Percentiles rank a stretch among this genome's conserved stretches.
Evolutionary conservation across 108 stramenopile genomes (phyloP).

Genomic region (Nitzschia inconspicua): DNA sequence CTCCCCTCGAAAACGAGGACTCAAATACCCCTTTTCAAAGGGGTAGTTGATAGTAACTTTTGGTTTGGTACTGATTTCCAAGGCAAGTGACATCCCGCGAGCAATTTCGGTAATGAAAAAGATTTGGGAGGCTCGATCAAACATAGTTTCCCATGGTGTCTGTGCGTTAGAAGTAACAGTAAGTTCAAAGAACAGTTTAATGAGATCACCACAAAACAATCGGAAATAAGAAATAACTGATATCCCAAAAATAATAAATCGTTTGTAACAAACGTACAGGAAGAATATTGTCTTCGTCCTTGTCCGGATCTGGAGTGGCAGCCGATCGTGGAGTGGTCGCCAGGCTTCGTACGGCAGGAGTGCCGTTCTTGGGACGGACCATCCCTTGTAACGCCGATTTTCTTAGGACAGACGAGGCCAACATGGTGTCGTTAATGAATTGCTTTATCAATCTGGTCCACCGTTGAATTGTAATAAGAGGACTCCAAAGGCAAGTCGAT

Average conservation of each 20-base stretch:
- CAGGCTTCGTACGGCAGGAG: constrained; percentile 9
- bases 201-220: background rate
- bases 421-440: background rate
- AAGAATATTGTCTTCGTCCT: constrained; percentile 40
- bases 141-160: constrained; percentile 81
- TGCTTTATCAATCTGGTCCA: background rate
- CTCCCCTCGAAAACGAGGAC: constrained; percentile 98
- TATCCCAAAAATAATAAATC: background rate
- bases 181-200: background rate
- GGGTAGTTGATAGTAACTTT: constrained; percentile 99
- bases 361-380: background rate
- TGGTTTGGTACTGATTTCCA: constrained; percentile 80
- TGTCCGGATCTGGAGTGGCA: constrained; percentile 19
- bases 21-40: constrained; percentile 94
- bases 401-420: background rate
- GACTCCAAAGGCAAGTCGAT: too few species aligned
- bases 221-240: background rate
- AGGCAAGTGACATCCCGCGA: constrained; percentile 75
- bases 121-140: constrained; percentile 81
- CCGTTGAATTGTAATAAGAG: too few species aligned
- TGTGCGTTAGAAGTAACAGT: constrained; percentile 9
- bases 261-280: constrained; percentile 24
- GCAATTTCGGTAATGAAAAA: constrained; percentile 92
- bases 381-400: background rate
- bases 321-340: constrained; percentile 38